Evolutionary conservation across 768 basidiomycete genomes (phyloP).

Genomic region (Termitomyces sp.): DNA sequence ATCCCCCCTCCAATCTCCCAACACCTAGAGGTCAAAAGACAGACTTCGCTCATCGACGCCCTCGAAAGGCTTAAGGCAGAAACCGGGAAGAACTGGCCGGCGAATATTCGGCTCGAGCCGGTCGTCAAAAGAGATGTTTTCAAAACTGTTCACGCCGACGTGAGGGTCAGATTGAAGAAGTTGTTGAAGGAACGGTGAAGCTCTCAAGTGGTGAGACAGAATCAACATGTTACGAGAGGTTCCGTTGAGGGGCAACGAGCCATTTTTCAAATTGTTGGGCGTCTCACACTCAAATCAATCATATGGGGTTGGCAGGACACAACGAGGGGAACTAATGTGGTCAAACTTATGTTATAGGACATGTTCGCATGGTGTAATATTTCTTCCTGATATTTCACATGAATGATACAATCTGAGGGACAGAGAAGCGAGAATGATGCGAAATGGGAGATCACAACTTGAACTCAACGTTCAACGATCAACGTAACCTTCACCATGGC

Average conservation of each 20-base stretch:
- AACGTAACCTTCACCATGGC: conserved; percentile 3
- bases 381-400: neutral
- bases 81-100: conserved; percentile 34
- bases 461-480: neutral
- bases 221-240: neutral
- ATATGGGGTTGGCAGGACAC: neutral
- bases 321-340: neutral
- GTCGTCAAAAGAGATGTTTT: conserved; percentile 36
- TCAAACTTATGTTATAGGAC: neutral
- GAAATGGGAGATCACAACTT: neutral
- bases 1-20: conserved; percentile 29
- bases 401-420: neutral
- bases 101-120: conserved; percentile 42
- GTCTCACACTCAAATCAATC: neutral
- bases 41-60: conserved; percentile 28
- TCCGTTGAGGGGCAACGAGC: neutral
- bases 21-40: conserved; percentile 26
- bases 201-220: neutral
- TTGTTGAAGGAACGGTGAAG: conserved; percentile 38
- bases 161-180: conserved; percentile 33
- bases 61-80: conserved; percentile 29
- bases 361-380: neutral
- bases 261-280: neutral
- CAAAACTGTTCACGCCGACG: conserved; percentile 30
- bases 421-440: neutral